Percentiles rank a stretch among this genome's conserved stretches.
These are phyloP conservation scores for Cytospora piceae DNA, from an alignment of 2,329 filamentous ascomycete genomes.

Conservation along the genomic window DNA sequence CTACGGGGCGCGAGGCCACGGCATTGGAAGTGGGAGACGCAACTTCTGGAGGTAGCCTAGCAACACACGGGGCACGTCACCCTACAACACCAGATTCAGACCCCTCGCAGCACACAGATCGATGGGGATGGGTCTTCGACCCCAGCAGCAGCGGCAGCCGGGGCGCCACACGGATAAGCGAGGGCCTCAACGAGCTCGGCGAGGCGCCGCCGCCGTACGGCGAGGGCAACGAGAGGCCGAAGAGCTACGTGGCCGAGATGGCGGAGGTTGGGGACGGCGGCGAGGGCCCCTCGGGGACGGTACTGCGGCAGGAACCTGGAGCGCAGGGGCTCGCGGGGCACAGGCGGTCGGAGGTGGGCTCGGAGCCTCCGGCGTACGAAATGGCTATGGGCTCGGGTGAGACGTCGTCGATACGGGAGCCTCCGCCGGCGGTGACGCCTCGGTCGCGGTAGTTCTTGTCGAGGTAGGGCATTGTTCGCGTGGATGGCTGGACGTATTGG, in stretches of 20 bases:
- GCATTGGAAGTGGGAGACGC: neutral
- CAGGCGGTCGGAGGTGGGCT: neutral
- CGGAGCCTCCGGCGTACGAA: neutral
- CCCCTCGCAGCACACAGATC: conserved; percentile 4
- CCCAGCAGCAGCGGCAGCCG: neutral
- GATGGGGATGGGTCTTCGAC: conserved; percentile 13
- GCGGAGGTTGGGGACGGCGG: neutral
- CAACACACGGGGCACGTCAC: too few relatives aligned
- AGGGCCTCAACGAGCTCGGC: conserved; percentile 36
- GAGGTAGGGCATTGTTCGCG: neutral
- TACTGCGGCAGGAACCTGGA: neutral
- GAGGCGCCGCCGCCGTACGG: conserved; percentile 37
- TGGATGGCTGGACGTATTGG: neutral
- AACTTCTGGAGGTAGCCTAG: neutral
- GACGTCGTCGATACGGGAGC: neutral
- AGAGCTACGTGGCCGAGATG: conserved; percentile 11
- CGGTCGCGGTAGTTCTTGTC: neutral
- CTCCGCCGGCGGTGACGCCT: neutral
- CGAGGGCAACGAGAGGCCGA: conserved; percentile 7
- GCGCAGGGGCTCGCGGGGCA: too few relatives aligned
- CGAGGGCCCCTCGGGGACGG: conserved; percentile 6
- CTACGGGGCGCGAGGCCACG: neutral
- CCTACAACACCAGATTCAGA: neutral
- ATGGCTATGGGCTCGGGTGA: neutral
- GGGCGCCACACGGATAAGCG: conserved; percentile 17